Conservation (phyloP, 1,139 yeast species). For the Kurtzmaniella quercitrusa region DNA sequence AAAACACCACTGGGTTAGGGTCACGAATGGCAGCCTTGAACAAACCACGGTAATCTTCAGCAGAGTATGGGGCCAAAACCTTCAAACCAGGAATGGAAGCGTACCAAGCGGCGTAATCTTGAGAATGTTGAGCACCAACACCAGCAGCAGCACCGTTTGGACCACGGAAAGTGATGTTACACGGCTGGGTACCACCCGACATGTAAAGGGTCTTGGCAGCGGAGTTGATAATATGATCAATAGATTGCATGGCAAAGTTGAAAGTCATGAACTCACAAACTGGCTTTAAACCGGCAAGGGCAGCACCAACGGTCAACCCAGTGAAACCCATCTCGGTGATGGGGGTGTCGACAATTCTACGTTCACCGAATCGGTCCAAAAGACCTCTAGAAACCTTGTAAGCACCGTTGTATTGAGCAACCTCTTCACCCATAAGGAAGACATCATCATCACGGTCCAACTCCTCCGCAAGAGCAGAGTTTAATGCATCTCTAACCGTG, state of each 20-base stretch:
- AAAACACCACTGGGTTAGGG: conserved; percentile 94
- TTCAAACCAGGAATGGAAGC: conserved; percentile 97
- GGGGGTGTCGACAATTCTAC: conserved; percentile 95
- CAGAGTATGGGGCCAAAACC: conserved; percentile 91
- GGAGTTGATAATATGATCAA: conserved; percentile 96
- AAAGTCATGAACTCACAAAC: conserved; percentile 98
- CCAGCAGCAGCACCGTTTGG: conserved; percentile 99
- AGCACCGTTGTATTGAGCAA: conserved; percentile 98
- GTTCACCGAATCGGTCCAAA: conserved; percentile 94
- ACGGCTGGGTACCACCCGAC: conserved; percentile 98
- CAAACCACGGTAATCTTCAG: conserved; percentile 95
- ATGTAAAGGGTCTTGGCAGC: conserved; percentile 98
- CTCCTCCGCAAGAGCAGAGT: conserved; percentile 94
- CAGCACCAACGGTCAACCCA: conserved; percentile 96
- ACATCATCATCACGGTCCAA: conserved; percentile 94
- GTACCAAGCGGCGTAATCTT: conserved; percentile 97
- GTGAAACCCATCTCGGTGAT: conserved; percentile 99
- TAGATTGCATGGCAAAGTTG: conserved; percentile 99
- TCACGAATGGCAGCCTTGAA: conserved; percentile 96
- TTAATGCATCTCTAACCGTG: conserved; percentile 96
- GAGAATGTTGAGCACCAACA: conserved; percentile 99
- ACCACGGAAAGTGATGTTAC: conserved; percentile 97
- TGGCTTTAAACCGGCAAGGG: conserved; percentile 95
- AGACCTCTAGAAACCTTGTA: conserved; percentile 95
- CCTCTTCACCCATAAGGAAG: conserved; percentile 97